Evolutionary conservation across 2,329 filamentous ascomycete species (phyloP).

Genomic region (Calonectria ilicicola): DNA sequence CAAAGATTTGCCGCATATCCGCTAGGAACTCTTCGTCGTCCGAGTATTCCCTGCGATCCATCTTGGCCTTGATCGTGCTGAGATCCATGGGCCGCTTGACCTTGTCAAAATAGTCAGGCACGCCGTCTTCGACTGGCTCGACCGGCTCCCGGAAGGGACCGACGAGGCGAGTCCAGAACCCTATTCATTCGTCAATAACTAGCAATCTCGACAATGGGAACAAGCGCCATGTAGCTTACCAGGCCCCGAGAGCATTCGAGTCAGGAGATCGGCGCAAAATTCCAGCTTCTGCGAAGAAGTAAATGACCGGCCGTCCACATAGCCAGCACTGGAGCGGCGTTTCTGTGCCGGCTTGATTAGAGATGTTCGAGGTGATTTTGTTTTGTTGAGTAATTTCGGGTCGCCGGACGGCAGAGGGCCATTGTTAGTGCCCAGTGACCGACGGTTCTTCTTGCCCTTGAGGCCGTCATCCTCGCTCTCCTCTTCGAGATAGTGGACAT

Average conservation of each 20-base stretch:
- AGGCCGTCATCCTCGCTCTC: slow-evolving; percentile 54
- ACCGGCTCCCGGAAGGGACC: slow-evolving; percentile 72
- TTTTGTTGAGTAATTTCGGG: slow-evolving; percentile 41
- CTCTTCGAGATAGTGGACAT: slow-evolving; percentile 62
- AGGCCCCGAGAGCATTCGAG: slow-evolving; percentile 71
- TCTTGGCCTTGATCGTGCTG: slow-evolving; percentile 69
- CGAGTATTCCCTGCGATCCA: slow-evolving; percentile 65
- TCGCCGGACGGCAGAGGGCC: slow-evolving; percentile 26
- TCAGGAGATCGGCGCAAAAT: slow-evolving; percentile 69
- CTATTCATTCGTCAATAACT: slow-evolving; percentile 48
- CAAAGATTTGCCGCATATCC: slow-evolving; percentile 72
- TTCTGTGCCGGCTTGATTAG: slow-evolving; percentile 50
- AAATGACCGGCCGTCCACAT: slow-evolving; percentile 47
- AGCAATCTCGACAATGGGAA: not conserved
- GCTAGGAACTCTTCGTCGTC: slow-evolving; percentile 65
- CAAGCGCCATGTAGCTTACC: slow-evolving; percentile 53
- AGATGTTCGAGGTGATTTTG: slow-evolving; percentile 44
- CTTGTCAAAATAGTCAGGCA: slow-evolving; percentile 72
- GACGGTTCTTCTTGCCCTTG: slow-evolving; percentile 56
- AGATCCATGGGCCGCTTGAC: slow-evolving; percentile 73
- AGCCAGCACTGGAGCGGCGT: slow-evolving; percentile 48
- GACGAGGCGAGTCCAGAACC: slow-evolving; percentile 75
- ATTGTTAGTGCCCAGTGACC: slow-evolving; percentile 44
- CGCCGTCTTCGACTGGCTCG: slow-evolving; percentile 66
- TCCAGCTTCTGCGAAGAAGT: slow-evolving; percentile 61